Percentiles rank a stretch among this genome's conserved stretches.
These are phyloP conservation scores for Phanerochaete carnosa DNA, from an alignment of 768 basidiomycete genomes.

Conservation along the genomic window DNA sequence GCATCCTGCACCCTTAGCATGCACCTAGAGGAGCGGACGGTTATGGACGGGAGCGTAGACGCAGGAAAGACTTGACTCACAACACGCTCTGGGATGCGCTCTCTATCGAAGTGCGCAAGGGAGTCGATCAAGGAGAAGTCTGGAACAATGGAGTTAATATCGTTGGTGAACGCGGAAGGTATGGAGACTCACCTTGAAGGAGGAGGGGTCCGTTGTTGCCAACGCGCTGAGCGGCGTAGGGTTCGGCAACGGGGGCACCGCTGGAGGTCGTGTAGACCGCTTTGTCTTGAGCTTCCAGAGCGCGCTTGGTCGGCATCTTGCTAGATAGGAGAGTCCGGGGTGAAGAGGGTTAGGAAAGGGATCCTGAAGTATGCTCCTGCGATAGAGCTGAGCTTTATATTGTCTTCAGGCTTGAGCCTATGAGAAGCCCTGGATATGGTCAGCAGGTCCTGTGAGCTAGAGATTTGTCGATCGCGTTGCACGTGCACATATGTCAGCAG, in stretches of 20 bases:
- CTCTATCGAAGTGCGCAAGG: conserved; percentile 90
- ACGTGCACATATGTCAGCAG: conserved; percentile 14
- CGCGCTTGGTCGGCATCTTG: conserved; percentile 63
- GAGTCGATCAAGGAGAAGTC: conserved; percentile 90
- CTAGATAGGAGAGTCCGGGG: neutral
- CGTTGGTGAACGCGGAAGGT: neutral
- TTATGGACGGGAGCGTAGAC: neutral
- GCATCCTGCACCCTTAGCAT: conserved; percentile 90
- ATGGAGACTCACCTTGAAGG: conserved; percentile 62
- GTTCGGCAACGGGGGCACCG: conserved; percentile 72
- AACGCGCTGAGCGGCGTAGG: conserved; percentile 76
- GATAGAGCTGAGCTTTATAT: conserved; percentile 8
- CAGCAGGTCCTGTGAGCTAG: conserved; percentile 14
- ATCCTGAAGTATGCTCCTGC: neutral
- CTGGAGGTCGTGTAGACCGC: conserved; percentile 83
- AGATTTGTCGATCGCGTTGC: conserved; percentile 3
- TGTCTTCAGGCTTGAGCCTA: conserved; percentile 1
- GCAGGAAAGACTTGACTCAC: neutral
- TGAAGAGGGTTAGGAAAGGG: conserved; percentile 1
- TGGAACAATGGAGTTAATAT: conserved; percentile 23
- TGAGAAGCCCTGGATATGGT: conserved; percentile 12
- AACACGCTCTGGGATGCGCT: conserved; percentile 72
- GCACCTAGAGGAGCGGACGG: conserved; percentile 46
- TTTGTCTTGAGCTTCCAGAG: conserved; percentile 49
- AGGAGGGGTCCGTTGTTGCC: conserved; percentile 80